Base-by-base conservation (phyloP, 371 early-diverging fungal species). In the Apophysomyces sp. region DNA sequence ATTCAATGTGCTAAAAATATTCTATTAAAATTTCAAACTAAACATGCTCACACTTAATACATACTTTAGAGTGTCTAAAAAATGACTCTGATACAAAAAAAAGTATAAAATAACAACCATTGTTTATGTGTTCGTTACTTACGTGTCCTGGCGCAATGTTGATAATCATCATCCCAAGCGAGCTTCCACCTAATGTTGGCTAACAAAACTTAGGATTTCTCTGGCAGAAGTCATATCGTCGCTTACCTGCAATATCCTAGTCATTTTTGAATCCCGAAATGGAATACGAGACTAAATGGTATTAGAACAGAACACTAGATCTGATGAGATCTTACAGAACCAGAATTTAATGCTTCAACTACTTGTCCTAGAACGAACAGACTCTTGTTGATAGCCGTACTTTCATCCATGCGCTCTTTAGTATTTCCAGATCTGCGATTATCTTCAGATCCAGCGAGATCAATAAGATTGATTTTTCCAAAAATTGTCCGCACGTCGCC, bases 361-460 rank as follows among this genome's bases (percentile, higher is more conserved):
- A 91, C 92, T 65, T 91, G 84, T 15, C 85, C 85, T 2, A 92
- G 77, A 8, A 85, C 87, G 78, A 91, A 91, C 18, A 92, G 69
- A n/a, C 84, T 84, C 61, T 79, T 85, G 75, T 92, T 92, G 61
- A 92, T 92, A 24, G 85, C 86, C 12, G 81, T 81, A 58, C 86
- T 86, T 67, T 91, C 91, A 8, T 77, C 83, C 78, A 91, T 77
- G 5, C 88, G 67, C 18, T 80, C 81, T 44, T 76, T 76, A 15
- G 75, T 77, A 65, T 91, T 91, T 16, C 81, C 90, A 18, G 92
- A 89, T 49, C 81, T 72, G 52, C 88, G 78, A 66, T 92, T 92
- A 65, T 91, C 88, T 65, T 92, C 92, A 16, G 86, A 85, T 1
- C 92, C 92, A 6, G 92, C 92, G 67, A 92, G 65, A 57, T 92